Base-by-base conservation (phyloP, 2,329 filamentous ascomycete genomes). In the Colletotrichum tropicicola region DNA sequence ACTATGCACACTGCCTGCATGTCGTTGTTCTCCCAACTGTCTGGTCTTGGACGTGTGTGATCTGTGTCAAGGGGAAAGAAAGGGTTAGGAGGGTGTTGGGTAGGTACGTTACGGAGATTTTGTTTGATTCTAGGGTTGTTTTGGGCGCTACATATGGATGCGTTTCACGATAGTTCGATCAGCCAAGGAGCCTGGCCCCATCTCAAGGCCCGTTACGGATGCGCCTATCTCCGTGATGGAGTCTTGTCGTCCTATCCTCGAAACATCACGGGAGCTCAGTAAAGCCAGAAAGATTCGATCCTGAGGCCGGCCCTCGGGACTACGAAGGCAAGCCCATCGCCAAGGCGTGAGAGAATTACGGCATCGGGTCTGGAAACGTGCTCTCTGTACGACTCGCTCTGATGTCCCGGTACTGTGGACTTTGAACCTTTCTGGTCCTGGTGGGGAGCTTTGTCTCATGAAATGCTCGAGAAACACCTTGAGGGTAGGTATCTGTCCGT, bases 141-240 rank as follows among this genome's bases (percentile, higher is more conserved):
- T 21, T 41, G 48, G 48, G 28, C 7, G 19, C 41, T 48, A 57
- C 21, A 48, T 48, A 57, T 48, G 30, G 54, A 48, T 32, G 25
- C 32, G 62, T 62, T 45, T 65, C 62, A 65, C 62, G 44, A 65
- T 41, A 32, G 44, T 61, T 45, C 28, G 44, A 52, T 51, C 49
- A 43, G 37, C 44, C 57, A 48, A 65, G 44, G 41, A 19, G 17
- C 30, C 10, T 30, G 4, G 17, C 37, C 43, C 30, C 45, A 13
- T 15, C 32, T n/a, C 32, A 25, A 35, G 21, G 41, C 41, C 15
- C 21, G 39, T 41, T 23, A 52, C 39, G 55, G 37, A 59, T 37
- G 39, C 21, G 19, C 39, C 6, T 28, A 27, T 39, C 23, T 47
- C 28, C 39, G 30, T 25, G 17, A 8, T 48, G 41, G 19, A 13